Conservation (phyloP, 1,284 basidiomycete genomes). For the Papiliotrema fonsecae region DNA sequence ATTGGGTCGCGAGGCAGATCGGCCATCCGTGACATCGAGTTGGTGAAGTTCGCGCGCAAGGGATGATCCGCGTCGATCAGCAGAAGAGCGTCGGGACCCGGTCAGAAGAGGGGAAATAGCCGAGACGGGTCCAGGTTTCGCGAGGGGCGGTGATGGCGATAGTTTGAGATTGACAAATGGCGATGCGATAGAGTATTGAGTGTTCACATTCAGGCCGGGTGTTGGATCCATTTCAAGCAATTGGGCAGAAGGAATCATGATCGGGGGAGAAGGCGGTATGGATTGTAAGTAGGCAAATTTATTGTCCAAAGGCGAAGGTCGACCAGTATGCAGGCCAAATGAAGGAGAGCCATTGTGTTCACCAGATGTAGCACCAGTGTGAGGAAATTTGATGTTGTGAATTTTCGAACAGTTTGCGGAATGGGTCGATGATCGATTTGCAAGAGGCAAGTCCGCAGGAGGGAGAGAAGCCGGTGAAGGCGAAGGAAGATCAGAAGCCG, state of each 20-base stretch:
- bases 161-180: conserved; percentile 29
- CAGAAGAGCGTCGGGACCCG: conserved; percentile 15
- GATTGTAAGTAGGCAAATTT: conserved; percentile 21
- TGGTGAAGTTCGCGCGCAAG: conserved; percentile 16
- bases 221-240: conserved; percentile 16
- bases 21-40: conserved; percentile 6
- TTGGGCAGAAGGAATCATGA: conserved; percentile 18
- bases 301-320: conserved; percentile 15
- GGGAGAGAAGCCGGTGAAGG: conserved; percentile 9
- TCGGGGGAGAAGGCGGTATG: conserved; percentile 31
- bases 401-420: too few species aligned
- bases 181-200: conserved; percentile 27
- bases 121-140: not conserved
- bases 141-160: conserved; percentile 6
- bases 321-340: not conserved
- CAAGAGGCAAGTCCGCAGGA: conserved; percentile 3
- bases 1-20: conserved; percentile 3
- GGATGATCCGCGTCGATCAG: conserved; percentile 5
- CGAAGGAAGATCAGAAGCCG: not conserved
- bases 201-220: conserved; percentile 6
- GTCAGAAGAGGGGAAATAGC: conserved; percentile 7
- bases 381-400: too few species aligned
- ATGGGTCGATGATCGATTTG: too few species aligned
- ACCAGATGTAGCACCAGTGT: not conserved
- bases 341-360: not conserved